These are phyloP conservation scores for Sextonia rubra DNA, from an alignment of 164 flowering plant genomes.

Conservation along the genomic window DNA sequence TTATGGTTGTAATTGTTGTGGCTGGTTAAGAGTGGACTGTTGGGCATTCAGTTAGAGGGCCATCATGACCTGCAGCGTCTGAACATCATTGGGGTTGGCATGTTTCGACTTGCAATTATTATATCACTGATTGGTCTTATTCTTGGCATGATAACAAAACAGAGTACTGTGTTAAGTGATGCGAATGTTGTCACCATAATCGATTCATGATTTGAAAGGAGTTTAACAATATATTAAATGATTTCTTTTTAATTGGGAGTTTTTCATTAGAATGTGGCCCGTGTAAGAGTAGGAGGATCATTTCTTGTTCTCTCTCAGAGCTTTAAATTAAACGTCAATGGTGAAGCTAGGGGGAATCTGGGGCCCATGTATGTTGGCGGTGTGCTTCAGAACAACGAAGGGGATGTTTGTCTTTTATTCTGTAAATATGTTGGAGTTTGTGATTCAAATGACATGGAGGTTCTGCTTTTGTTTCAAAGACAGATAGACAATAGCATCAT, in stretches of 20 bases:
- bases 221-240: too few relatives aligned
- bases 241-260: too few relatives aligned
- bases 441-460: too few relatives aligned
- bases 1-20: conserved; percentile 7
- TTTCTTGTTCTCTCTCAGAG: too few relatives aligned
- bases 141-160: background rate
- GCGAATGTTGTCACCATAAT: background rate
- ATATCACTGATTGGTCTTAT: background rate
- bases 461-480: background rate
- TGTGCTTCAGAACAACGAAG: too few relatives aligned
- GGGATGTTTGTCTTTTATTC: too few relatives aligned
- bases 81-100: background rate
- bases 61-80: background rate
- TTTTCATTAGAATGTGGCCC: too few relatives aligned
- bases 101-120: background rate
- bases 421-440: too few relatives aligned
- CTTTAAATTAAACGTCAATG: too few relatives aligned
- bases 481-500: background rate
- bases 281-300: too few relatives aligned
- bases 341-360: too few relatives aligned
- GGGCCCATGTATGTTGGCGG: too few relatives aligned
- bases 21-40: background rate
- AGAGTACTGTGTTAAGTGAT: background rate
- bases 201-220: background rate
- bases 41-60: background rate